phyloP scores from a whole-genome alignment of 768 basidiomycete species.

The Pisolithus orientalis region DNA sequence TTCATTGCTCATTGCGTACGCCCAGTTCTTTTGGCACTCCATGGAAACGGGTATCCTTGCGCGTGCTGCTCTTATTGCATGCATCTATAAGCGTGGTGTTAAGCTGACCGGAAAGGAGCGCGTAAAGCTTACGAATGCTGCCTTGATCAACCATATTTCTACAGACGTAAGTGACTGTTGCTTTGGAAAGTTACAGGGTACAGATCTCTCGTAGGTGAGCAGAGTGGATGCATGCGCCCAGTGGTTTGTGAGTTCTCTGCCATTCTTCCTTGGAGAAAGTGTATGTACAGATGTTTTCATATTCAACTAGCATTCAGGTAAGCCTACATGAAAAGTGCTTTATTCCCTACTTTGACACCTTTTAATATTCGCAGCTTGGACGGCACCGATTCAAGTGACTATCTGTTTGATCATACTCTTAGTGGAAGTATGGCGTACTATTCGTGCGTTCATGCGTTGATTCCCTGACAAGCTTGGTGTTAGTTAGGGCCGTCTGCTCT shows the following conservation, averaged over 20 bases:
- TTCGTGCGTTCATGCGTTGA: neutral
- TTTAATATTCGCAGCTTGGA: conserved; percentile 41
- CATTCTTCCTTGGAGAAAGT: neutral
- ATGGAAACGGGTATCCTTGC: conserved; percentile 62
- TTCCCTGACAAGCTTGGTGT: neutral
- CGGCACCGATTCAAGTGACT: conserved; percentile 58
- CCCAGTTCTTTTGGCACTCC: conserved; percentile 63
- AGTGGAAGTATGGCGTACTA: conserved; percentile 36
- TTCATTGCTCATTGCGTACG: neutral
- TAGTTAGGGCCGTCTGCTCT: conserved; percentile 67
- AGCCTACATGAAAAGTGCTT: neutral
- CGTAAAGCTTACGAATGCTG: conserved; percentile 53
- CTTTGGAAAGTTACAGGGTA: neutral
- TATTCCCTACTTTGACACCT: neutral
- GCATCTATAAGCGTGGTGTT: conserved; percentile 66
- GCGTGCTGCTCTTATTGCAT: conserved; percentile 60
- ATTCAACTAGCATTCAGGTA: conserved; percentile 36
- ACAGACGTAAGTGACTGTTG: conserved; percentile 47
- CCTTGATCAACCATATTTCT: conserved; percentile 54
- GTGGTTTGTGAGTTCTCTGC: conserved; percentile 54
- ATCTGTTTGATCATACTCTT: conserved; percentile 57
- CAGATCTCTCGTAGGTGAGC: conserved; percentile 34
- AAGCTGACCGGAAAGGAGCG: conserved; percentile 61
- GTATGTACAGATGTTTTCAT: neutral
- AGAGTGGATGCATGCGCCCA: conserved; percentile 57